Evolutionary conservation across 768 basidiomycete species (phyloP).

Genomic region (Boletus pseudo-olivaceus): DNA sequence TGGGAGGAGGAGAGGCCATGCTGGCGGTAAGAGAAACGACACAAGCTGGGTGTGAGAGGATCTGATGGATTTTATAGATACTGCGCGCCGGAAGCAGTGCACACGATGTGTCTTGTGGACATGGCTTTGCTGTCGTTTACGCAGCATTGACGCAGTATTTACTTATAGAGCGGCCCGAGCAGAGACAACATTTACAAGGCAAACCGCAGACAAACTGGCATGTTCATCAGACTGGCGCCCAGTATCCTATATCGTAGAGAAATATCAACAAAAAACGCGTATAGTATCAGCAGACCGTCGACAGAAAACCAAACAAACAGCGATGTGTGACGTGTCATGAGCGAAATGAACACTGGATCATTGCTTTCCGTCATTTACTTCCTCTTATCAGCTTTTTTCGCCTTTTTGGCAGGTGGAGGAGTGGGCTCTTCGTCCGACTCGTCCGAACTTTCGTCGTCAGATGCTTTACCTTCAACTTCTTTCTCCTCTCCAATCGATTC

Average conservation of each 20-base stretch:
- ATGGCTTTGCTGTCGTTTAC: conserved; percentile 33
- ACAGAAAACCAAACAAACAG: conserved; percentile 4
- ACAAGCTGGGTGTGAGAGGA: conserved; percentile 18
- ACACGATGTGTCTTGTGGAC: conserved; percentile 24
- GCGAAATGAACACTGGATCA: conserved; percentile 7
- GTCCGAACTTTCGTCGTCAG: conserved; percentile 22
- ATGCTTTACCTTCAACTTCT: conserved; percentile 16
- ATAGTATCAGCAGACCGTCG: conserved; percentile 20
- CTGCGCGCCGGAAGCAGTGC: conserved; percentile 15
- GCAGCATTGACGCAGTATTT: conserved; percentile 23
- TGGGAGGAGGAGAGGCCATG: conserved; percentile 45
- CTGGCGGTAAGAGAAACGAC: conserved; percentile 13
- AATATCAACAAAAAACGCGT: conserved; percentile 28
- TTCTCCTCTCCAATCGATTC: conserved; percentile 28
- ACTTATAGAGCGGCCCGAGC: conserved; percentile 13
- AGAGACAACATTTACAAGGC: conserved; percentile 4
- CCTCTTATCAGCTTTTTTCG: conserved; percentile 27
- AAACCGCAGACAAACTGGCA: neutral
- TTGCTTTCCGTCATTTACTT: conserved; percentile 16
- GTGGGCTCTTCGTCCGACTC: conserved; percentile 27
- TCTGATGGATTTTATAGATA: conserved; percentile 21
- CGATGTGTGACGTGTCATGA: conserved; percentile 1
- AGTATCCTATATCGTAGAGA: conserved; percentile 19
- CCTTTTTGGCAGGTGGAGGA: conserved; percentile 30
- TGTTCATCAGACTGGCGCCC: neutral